Evolutionary conservation across 371 early-diverging fungal genomes (phyloP).

Genomic region (Rhizopus microsporus): DNA sequence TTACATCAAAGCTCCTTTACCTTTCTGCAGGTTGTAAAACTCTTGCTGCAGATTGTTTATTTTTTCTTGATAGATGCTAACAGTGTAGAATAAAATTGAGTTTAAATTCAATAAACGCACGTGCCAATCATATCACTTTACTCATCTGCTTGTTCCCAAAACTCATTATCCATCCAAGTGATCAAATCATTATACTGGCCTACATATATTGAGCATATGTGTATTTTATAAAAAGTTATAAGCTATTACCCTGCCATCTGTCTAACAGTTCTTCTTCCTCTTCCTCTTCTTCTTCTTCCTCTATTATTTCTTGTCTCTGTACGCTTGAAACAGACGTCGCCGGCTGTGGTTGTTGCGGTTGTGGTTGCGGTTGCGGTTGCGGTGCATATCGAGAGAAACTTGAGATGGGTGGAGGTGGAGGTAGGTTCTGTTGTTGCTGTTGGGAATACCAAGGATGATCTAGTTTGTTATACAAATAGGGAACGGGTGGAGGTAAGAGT

Average conservation of each 20-base stretch:
- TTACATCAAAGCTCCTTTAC: slow-evolving; percentile 7
- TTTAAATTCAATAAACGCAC: slow-evolving; percentile 3
- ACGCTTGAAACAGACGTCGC: not conserved
- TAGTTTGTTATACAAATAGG: slow-evolving; percentile 2
- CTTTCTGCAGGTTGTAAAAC: slow-evolving; percentile 24
- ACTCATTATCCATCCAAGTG: slow-evolving; percentile 51
- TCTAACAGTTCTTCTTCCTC: not conserved
- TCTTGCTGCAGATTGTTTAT: slow-evolving; percentile 25
- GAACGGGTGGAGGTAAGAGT: slow-evolving; percentile 11
- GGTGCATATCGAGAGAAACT: slow-evolving; percentile 5
- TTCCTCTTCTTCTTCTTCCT: slow-evolving; percentile 5
- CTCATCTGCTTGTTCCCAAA: slow-evolving; percentile 50
- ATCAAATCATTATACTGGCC: slow-evolving; percentile 46
- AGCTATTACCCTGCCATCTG: slow-evolving; percentile 3
- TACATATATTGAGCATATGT: not conserved
- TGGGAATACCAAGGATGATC: not conserved
- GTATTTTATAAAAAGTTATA: not conserved
- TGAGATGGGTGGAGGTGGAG: not conserved
- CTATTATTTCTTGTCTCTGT: not conserved
- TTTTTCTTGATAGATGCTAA: slow-evolving; percentile 23
- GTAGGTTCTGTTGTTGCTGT: slow-evolving; percentile 1
- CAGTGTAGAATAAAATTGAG: slow-evolving; percentile 6
- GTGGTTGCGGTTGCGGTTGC: slow-evolving; percentile 6
- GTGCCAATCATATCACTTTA: slow-evolving; percentile 22
- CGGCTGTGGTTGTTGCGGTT: not conserved